phyloP scores from a whole-genome alignment of 2,329 filamentous ascomycete genomes.

The Microdochium trichocladiopsis region DNA sequence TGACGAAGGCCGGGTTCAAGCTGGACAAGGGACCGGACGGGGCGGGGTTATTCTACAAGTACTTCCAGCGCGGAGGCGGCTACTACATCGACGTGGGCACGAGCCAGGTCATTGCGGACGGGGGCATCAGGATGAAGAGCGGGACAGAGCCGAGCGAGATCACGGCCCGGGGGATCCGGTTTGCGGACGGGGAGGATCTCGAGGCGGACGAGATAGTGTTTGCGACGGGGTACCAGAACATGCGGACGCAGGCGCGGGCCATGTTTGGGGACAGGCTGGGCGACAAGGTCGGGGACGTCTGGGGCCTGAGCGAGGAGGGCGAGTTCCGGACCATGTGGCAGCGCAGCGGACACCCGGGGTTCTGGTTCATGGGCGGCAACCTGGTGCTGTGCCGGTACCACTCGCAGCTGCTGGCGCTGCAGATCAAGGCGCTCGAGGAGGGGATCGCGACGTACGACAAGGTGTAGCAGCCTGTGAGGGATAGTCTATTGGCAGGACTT shows the following conservation, averaged over 20 bases:
- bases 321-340: conserved; percentile 44
- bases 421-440: conserved; percentile 37
- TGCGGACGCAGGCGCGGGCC: conserved; percentile 53
- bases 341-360: conserved; percentile 36
- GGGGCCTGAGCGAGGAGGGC: conserved; percentile 51
- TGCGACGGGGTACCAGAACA: conserved; percentile 56
- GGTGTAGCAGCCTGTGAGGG: neutral
- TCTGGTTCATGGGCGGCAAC: conserved; percentile 47
- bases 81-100: conserved; percentile 54
- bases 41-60: conserved; percentile 49
- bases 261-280: conserved; percentile 57
- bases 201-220: conserved; percentile 50
- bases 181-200: conserved; percentile 41
- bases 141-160: conserved; percentile 42
- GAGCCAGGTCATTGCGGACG: conserved; percentile 45
- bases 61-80: conserved; percentile 52
- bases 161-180: conserved; percentile 26
- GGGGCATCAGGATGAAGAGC: conserved; percentile 47
- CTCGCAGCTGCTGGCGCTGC: conserved; percentile 37
- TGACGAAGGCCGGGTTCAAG: conserved; percentile 49
- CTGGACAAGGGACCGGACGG: conserved; percentile 48
- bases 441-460: conserved; percentile 17
- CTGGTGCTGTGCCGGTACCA: conserved; percentile 38
- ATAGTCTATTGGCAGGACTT: neutral
- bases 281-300: conserved; percentile 49